phyloP scores from a whole-genome alignment of 306 rosid species.

The Dalbergia cultrata region DNA sequence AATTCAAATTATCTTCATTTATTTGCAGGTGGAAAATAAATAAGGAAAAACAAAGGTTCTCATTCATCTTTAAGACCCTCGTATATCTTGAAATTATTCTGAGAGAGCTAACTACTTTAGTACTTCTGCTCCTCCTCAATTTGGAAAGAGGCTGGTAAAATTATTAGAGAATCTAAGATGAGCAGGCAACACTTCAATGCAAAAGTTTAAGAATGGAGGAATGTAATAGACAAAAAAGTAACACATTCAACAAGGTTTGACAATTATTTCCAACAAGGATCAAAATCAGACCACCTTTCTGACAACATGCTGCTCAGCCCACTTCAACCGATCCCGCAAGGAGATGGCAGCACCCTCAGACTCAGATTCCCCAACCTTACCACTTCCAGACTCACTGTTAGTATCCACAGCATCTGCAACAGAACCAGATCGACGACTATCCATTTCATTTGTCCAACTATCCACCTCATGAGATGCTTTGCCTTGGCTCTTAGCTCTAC shows the following conservation, averaged over 20 bases:
- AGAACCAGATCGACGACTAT: slow-evolving; percentile 66
- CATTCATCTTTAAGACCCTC: slow-evolving; percentile 16
- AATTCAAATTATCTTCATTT: slow-evolving; percentile 29
- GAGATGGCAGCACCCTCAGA: slow-evolving; percentile 56
- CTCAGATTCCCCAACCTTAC: slow-evolving; percentile 68
- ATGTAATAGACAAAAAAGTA: slow-evolving; percentile 1
- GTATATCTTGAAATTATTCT: slow-evolving; percentile 5
- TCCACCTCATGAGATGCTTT: slow-evolving; percentile 62
- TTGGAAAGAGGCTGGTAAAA: slow-evolving; percentile 20
- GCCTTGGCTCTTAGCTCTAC: slow-evolving; percentile 73
- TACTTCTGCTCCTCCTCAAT: background rate
- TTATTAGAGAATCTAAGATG: slow-evolving; percentile 5
- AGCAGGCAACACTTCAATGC: slow-evolving; percentile 2
- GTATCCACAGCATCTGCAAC: slow-evolving; percentile 56
- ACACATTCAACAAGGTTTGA: slow-evolving; percentile 28
- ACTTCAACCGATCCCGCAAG: slow-evolving; percentile 64
- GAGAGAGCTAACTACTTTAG: slow-evolving; percentile 9
- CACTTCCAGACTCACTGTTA: slow-evolving; percentile 61
- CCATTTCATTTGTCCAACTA: slow-evolving; percentile 74
- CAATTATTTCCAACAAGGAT: slow-evolving; percentile 33
- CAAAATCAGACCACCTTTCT: slow-evolving; percentile 61
- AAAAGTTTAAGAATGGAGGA: slow-evolving; percentile 15
- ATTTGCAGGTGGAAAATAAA: slow-evolving; percentile 28
- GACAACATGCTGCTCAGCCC: slow-evolving; percentile 67
- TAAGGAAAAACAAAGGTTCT: slow-evolving; percentile 18